These are phyloP conservation scores for Suhomyces taliae DNA, from an alignment of 1,139 yeast species.

Conservation along the genomic window DNA sequence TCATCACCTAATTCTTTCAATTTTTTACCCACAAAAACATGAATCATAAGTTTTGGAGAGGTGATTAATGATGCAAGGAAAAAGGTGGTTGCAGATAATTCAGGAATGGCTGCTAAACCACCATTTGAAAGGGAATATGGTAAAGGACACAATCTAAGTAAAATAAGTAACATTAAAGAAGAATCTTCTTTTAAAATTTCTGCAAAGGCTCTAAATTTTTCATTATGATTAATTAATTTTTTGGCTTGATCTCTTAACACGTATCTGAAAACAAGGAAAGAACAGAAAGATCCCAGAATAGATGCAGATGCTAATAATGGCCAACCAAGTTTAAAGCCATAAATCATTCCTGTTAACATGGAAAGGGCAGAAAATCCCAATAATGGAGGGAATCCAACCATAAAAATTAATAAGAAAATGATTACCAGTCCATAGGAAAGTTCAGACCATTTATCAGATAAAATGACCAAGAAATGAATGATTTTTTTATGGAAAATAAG, in stretches of 20 bases:
- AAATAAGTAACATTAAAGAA: conserved; percentile 63
- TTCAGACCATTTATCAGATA: conserved; percentile 49
- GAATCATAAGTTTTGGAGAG: conserved; percentile 78
- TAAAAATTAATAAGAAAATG: conserved; percentile 46
- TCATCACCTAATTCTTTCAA: conserved; percentile 67
- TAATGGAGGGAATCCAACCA: conserved; percentile 78
- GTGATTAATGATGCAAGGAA: conserved; percentile 71
- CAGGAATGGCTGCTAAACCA: conserved; percentile 84
- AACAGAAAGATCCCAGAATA: conserved; percentile 66
- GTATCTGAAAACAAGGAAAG: conserved; percentile 69
- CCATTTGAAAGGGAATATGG: conserved; percentile 94
- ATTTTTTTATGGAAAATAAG: conserved; percentile 51
- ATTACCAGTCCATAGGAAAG: conserved; percentile 53
- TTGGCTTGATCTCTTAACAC: conserved; percentile 58
- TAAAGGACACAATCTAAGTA: conserved; percentile 83
- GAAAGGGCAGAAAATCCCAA: conserved; percentile 77
- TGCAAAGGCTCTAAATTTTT: conserved; percentile 71
- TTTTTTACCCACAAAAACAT: conserved; percentile 78
- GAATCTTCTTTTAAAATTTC: conserved; percentile 66
- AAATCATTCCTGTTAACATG: conserved; percentile 75
- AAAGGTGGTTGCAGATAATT: conserved; percentile 61
- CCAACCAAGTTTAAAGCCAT: conserved; percentile 85
- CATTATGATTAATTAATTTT: conserved; percentile 49
- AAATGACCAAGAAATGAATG: conserved; percentile 40
- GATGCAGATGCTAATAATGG: conserved; percentile 69